Conservation (phyloP, 2,329 filamentous ascomycete genomes). For the Aurifilum marmelostoma region DNA sequence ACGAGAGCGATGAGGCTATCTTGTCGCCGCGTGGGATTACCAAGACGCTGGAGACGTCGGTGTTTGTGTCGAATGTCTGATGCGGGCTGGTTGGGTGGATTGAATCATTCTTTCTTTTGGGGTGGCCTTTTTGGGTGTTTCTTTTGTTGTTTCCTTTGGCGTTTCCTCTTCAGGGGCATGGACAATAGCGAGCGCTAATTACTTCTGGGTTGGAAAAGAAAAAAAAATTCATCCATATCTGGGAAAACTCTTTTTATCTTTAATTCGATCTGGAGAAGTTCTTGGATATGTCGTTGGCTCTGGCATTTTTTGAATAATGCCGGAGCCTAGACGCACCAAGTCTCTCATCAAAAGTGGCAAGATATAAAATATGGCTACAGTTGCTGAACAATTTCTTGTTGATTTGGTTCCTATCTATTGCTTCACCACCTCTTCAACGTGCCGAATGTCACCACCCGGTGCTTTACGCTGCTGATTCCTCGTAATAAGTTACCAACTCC, state of each 20-base stretch:
- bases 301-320: background rate
- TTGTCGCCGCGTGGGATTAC: conserved; percentile 8
- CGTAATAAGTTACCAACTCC: background rate
- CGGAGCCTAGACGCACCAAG: background rate
- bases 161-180: background rate
- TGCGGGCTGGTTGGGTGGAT: background rate
- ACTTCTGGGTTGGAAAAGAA: background rate
- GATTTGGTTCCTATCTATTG: background rate
- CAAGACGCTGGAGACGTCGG: conserved; percentile 9
- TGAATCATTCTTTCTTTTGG: background rate
- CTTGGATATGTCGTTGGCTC: background rate
- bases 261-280: background rate
- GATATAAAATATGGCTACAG: background rate
- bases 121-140: background rate
- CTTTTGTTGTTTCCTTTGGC: background rate
- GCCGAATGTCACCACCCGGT: background rate
- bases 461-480: background rate
- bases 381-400: background rate
- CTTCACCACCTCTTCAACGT: no score
- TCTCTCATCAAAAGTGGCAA: background rate
- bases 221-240: background rate
- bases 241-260: background rate
- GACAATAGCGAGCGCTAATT: background rate
- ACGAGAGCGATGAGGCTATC: background rate
- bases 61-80: conserved; percentile 7